Evolutionary conservation across 306 rosid genomes (phyloP).

Genomic region (Morella rubra): DNA sequence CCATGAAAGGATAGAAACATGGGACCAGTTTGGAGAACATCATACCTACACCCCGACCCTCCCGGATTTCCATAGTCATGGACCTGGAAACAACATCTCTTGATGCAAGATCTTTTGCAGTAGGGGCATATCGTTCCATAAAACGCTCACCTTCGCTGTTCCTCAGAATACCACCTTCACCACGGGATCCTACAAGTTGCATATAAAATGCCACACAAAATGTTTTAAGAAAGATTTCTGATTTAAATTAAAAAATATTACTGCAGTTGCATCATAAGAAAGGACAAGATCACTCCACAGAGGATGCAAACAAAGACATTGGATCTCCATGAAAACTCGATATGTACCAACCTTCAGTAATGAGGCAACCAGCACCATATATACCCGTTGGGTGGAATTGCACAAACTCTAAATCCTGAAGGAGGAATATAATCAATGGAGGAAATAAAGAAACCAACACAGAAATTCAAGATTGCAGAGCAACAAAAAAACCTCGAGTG

Average conservation of each 20-base stretch:
- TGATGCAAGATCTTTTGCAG: slow-evolving; percentile 98
- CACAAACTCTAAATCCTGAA: slow-evolving; percentile 94
- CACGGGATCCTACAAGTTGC: slow-evolving; percentile 78
- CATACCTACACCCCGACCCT: slow-evolving; percentile 98
- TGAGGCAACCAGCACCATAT: slow-evolving; percentile 98
- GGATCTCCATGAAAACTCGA: slow-evolving; percentile 9
- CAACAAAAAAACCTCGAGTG: slow-evolving; percentile 67
- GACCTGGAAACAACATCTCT: slow-evolving; percentile 95
- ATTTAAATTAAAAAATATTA: neutral
- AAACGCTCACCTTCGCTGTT: slow-evolving; percentile 97
- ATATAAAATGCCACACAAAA: slow-evolving; percentile 26
- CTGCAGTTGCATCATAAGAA: neutral
- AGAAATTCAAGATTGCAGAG: slow-evolving; percentile 21
- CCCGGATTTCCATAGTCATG: slow-evolving; percentile 97
- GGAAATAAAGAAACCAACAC: slow-evolving; percentile 7
- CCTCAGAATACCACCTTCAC: slow-evolving; percentile 97
- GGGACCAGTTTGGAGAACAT: slow-evolving; percentile 7
- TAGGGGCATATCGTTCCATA: slow-evolving; percentile 99
- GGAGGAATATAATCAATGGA: slow-evolving; percentile 19
- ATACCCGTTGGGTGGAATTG: slow-evolving; percentile 98
- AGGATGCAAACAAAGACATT: slow-evolving; percentile 22
- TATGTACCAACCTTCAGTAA: slow-evolving; percentile 76
- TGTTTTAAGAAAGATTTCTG: slow-evolving; percentile 4
- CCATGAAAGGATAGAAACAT: slow-evolving; percentile 1
- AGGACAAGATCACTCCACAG: neutral